phyloP scores from a whole-genome alignment of 2,329 filamentous ascomycete genomes.

The Golovinomyces cichoracearum region DNA sequence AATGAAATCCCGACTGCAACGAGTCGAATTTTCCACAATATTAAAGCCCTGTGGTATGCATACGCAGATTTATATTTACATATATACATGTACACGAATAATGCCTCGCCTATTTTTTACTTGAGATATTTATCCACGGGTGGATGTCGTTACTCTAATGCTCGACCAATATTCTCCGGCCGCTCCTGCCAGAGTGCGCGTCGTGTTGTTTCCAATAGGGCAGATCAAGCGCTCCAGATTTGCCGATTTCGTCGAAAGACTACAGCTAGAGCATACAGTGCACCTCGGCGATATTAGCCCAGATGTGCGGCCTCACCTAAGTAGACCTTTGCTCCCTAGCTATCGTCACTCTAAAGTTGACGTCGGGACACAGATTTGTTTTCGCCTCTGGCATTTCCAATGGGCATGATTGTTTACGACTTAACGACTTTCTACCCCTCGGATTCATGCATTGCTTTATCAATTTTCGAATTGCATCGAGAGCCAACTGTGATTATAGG shows the following conservation, averaged over 20 bases:
- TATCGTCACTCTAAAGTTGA: not conserved
- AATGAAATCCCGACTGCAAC: too few species aligned
- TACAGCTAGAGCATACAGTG: slow-evolving; percentile 58
- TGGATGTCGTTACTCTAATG: slow-evolving; percentile 35
- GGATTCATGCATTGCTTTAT: slow-evolving; percentile 52
- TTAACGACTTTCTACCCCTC: slow-evolving; percentile 56
- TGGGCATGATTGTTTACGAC: slow-evolving; percentile 69
- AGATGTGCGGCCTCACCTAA: slow-evolving; percentile 62
- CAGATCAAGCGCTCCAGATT: slow-evolving; percentile 65
- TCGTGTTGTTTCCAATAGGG: slow-evolving; percentile 63
- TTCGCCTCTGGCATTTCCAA: slow-evolving; percentile 66
- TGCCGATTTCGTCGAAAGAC: slow-evolving; percentile 46
- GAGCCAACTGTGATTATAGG: slow-evolving; percentile 66
- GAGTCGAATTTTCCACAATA: too few species aligned
- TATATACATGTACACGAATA: too few species aligned
- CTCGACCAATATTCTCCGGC: slow-evolving; percentile 73
- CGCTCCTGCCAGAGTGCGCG: slow-evolving; percentile 73
- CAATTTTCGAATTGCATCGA: slow-evolving; percentile 73
- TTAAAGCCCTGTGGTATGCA: too few species aligned
- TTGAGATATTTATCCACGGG: not conserved
- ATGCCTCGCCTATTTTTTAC: not conserved
- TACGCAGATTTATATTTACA: too few species aligned
- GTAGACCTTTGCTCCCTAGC: slow-evolving; percentile 23
- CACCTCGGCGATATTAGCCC: slow-evolving; percentile 66
- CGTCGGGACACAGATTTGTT: slow-evolving; percentile 46